phyloP scores from a whole-genome alignment of 192 early-diverging fungal species.

The Coemansia sp. region DNA sequence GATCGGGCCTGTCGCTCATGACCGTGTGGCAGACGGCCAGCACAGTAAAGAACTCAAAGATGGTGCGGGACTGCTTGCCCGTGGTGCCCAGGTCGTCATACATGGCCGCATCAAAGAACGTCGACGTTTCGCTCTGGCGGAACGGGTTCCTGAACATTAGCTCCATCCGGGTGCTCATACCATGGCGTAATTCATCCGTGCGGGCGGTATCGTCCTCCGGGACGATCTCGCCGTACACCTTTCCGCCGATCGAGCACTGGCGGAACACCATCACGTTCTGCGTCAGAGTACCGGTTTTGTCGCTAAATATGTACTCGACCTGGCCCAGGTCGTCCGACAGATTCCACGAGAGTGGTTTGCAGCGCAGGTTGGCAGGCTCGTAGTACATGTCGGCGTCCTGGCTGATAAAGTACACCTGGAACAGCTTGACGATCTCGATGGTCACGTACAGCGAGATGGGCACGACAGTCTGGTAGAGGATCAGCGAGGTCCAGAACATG shows the following conservation, averaged over 20 bases:
- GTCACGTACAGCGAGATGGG: constrained; percentile 94
- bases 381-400: constrained; percentile 90
- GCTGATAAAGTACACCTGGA: constrained; percentile 90
- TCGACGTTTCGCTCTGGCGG: constrained; percentile 54
- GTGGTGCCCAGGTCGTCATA: constrained; percentile 57
- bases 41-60: constrained; percentile 74
- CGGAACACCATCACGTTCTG: constrained; percentile 96
- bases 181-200: constrained; percentile 15
- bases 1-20: constrained; percentile 57
- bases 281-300: constrained; percentile 96
- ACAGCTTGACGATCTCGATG: constrained; percentile 86
- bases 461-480: constrained; percentile 92
- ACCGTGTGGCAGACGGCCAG: constrained; percentile 89
- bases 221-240: constrained; percentile 64
- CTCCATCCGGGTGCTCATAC: constrained; percentile 57
- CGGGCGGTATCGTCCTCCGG: constrained; percentile 18
- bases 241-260: constrained; percentile 82
- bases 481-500: constrained; percentile 77
- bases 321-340: constrained; percentile 90
- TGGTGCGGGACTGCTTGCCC: constrained; percentile 54
- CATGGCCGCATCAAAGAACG: constrained; percentile 65
- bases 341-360: constrained; percentile 84
- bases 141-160: constrained; percentile 57
- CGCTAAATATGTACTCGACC: constrained; percentile 94
- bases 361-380: constrained; percentile 64